Evolutionary conservation across 345 rosid species (phyloP).

Genomic region (Trapa bicornis): DNA sequence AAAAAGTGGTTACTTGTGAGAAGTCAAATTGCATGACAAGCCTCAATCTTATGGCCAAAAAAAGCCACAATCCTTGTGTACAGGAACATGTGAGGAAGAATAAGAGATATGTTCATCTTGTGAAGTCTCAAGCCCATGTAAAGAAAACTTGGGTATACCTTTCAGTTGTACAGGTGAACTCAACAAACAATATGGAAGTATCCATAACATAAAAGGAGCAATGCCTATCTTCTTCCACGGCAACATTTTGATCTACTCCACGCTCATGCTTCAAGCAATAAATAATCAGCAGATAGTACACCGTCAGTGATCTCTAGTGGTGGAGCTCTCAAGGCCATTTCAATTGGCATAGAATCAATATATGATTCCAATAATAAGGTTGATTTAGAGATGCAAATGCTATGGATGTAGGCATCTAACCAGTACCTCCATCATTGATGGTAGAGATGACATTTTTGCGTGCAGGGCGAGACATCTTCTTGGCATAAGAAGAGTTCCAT

Average conservation of each 20-base stretch:
- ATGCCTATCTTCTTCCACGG: neutral
- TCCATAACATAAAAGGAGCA: neutral
- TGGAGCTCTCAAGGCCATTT: neutral
- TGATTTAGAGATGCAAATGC: neutral
- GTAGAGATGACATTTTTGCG: conserved; percentile 19
- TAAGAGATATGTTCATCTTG: neutral
- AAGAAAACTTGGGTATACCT: neutral
- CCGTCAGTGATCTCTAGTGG: neutral
- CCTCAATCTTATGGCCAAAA: neutral
- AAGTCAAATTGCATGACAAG: neutral
- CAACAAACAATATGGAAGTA: neutral
- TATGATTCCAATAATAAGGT: neutral
- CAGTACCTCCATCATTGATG: neutral
- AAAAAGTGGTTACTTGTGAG: neutral
- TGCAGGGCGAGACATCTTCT: conserved; percentile 40
- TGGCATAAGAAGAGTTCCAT: conserved; percentile 80
- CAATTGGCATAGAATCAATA: neutral
- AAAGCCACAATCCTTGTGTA: neutral
- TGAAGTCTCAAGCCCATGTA: neutral
- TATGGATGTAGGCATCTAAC: neutral
- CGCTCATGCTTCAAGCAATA: neutral
- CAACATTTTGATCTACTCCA: neutral
- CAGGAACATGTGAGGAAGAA: neutral
- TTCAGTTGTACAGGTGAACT: neutral
- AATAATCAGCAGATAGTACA: neutral